Conservation (phyloP, 352 stramenopile genomes). For the Globisporangium cystogenes region DNA sequence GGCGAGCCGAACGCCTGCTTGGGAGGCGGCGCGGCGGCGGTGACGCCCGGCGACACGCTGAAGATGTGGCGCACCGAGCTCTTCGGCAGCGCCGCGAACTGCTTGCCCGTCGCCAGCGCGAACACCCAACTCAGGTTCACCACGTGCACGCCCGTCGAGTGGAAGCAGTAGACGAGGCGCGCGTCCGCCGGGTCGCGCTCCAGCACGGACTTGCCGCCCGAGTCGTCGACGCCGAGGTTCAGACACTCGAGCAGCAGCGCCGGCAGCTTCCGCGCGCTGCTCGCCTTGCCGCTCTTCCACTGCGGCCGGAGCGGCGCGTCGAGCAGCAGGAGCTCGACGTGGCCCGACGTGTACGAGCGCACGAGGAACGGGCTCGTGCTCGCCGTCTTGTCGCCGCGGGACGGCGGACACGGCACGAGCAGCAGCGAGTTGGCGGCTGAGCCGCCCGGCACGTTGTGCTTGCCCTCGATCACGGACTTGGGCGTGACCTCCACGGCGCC, state of each 20-base stretch:
- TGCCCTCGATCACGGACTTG: slow-evolving; percentile 51
- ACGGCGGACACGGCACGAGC: slow-evolving; percentile 33
- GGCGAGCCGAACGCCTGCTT: slow-evolving; percentile 6
- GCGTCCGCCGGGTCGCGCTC: slow-evolving; percentile 43
- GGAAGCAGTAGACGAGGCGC: slow-evolving; percentile 63
- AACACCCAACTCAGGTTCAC: slow-evolving; percentile 74
- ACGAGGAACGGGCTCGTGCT: slow-evolving; percentile 50
- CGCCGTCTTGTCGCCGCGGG: slow-evolving; percentile 24
- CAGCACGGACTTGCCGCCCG: slow-evolving; percentile 52
- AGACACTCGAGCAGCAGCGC: slow-evolving; percentile 69
- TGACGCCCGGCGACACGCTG: slow-evolving; percentile 47
- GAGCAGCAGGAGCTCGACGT: slow-evolving; percentile 69
- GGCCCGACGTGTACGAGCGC: slow-evolving; percentile 63
- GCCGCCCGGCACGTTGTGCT: slow-evolving; percentile 34
- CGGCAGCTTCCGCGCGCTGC: slow-evolving; percentile 21
- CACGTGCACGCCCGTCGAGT: slow-evolving; percentile 75
- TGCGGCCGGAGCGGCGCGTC: slow-evolving; percentile 52
- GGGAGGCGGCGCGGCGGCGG: neutral
- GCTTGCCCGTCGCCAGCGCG: slow-evolving; percentile 45
- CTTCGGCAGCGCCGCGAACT: slow-evolving; percentile 53
- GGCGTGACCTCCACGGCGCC: slow-evolving; percentile 53
- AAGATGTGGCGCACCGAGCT: slow-evolving; percentile 76
- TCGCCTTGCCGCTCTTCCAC: slow-evolving; percentile 37
- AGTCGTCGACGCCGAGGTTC: slow-evolving; percentile 67
- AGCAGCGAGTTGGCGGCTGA: slow-evolving; percentile 47